Evolutionary conservation across 192 early-diverging fungal genomes (phyloP).

Genomic region (Coemansia sp.): DNA sequence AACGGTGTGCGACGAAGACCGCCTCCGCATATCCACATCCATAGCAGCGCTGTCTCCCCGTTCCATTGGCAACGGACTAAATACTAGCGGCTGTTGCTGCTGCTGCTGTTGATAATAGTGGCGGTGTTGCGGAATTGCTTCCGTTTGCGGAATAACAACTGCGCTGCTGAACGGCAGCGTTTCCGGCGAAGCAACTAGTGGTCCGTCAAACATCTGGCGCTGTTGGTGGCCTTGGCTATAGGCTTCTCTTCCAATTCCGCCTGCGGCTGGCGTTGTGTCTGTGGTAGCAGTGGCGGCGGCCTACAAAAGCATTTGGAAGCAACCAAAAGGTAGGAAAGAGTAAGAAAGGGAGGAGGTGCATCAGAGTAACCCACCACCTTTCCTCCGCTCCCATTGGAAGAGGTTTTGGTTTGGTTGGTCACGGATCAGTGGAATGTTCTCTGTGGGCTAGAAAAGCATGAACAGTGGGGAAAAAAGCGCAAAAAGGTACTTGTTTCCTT

Average conservation of each 20-base stretch:
- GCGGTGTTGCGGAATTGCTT: not conserved
- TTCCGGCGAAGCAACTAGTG: not conserved
- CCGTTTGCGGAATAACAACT: not conserved
- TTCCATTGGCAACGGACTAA: not conserved
- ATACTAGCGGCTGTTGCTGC: not conserved
- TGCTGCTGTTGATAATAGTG: too few relatives aligned
- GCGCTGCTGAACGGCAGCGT: slow-evolving; percentile 1
- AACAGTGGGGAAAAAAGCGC: not conserved
- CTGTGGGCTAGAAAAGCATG: too few relatives aligned
- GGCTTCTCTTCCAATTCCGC: not conserved
- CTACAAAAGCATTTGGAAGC: not conserved
- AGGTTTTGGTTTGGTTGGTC: too few relatives aligned
- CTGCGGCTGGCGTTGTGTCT: not conserved
- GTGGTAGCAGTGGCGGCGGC: not conserved
- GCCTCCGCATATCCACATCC: slow-evolving; percentile 26
- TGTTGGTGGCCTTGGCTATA: not conserved
- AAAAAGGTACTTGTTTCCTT: too few relatives aligned
- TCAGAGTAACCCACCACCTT: too few relatives aligned
- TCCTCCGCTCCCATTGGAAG: too few relatives aligned
- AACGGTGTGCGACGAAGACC: slow-evolving; percentile 33
- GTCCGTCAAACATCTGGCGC: not conserved
- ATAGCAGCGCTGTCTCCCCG: not conserved
- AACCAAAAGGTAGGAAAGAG: not conserved
- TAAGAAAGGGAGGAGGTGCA: too few relatives aligned
- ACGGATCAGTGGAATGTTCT: not conserved